Evolutionary conservation across 169 alveolate species (phyloP).

Genomic region (Plasmodium gaboni): DNA sequence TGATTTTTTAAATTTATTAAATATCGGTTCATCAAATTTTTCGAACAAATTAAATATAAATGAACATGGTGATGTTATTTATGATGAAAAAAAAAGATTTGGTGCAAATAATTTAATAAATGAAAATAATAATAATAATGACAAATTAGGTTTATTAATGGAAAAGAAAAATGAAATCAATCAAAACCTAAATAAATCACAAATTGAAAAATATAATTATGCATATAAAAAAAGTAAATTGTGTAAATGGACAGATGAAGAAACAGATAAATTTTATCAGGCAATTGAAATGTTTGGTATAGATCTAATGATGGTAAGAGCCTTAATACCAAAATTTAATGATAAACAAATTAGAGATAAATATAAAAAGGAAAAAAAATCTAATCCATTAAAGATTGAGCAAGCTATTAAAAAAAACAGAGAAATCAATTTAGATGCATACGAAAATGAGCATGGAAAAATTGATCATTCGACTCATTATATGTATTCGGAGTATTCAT

Average conservation of each 20-base stretch:
- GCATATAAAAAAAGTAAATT: slow-evolving; percentile 81
- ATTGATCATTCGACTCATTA: slow-evolving; percentile 80
- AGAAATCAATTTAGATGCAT: slow-evolving; percentile 79
- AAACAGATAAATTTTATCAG: slow-evolving; percentile 82
- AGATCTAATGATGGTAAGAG: slow-evolving; percentile 84
- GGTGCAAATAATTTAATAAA: slow-evolving; percentile 23
- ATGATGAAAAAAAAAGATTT: slow-evolving; percentile 53
- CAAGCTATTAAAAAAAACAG: slow-evolving; percentile 78
- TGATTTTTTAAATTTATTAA: slow-evolving; percentile 30
- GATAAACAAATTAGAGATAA: slow-evolving; percentile 85
- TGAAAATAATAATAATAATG: slow-evolving; percentile 17
- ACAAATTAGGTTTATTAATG: slow-evolving; percentile 34
- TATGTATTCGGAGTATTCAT: slow-evolving; percentile 78
- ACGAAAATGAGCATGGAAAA: slow-evolving; percentile 83
- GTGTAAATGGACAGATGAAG: slow-evolving; percentile 84
- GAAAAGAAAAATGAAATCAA: slow-evolving; percentile 18
- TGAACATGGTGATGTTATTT: slow-evolving; percentile 45
- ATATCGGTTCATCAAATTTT: slow-evolving; percentile 6
- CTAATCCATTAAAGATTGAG: slow-evolving; percentile 79
- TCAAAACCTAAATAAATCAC: slow-evolving; percentile 36
- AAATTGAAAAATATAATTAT: slow-evolving; percentile 76
- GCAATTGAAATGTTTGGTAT: slow-evolving; percentile 85
- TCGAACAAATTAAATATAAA: slow-evolving; percentile 51
- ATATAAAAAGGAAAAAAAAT: slow-evolving; percentile 83
- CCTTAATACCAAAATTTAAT: slow-evolving; percentile 82